A percentile compares a stretch with the other conserved stretches of the same genome.
Conservation (phyloP, 306 rosid genomes). For the Boehmeria nivea region DNA sequence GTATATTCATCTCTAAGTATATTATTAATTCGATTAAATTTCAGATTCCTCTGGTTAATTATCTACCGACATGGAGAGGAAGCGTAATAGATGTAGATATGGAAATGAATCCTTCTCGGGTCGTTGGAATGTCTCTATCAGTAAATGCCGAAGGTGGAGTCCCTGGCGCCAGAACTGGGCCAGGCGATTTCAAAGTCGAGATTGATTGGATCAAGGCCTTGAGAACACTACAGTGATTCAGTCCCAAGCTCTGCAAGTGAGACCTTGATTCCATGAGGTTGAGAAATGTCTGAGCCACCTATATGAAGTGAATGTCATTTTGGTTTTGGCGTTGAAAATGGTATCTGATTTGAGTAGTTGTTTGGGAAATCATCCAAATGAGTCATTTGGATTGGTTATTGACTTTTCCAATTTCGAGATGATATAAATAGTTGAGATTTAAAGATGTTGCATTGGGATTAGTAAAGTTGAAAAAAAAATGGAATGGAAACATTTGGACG, state of each 20-base stretch:
- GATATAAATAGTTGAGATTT: too few species aligned
- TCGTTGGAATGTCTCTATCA: slow-evolving; percentile 78
- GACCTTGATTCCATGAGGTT: background rate
- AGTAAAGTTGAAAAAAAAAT: too few species aligned
- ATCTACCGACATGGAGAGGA: slow-evolving; percentile 92
- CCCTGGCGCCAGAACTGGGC: slow-evolving; percentile 73
- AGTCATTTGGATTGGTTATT: too few species aligned
- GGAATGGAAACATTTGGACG: too few species aligned
- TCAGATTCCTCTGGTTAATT: slow-evolving; percentile 87
- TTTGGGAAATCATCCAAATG: too few species aligned
- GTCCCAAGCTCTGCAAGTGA: too few species aligned
- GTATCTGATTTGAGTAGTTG: background rate
- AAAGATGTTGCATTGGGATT: too few species aligned
- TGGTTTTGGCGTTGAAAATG: background rate
- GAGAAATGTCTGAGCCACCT: slow-evolving; percentile 1
- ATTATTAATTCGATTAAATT: background rate
- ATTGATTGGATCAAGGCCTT: slow-evolving; percentile 83
- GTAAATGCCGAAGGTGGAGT: slow-evolving; percentile 83
- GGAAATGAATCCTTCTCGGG: slow-evolving; percentile 87
- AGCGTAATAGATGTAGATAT: slow-evolving; percentile 41
- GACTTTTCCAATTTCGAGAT: too few species aligned
- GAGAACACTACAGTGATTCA: slow-evolving; percentile 31
- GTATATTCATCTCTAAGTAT: too few species aligned
- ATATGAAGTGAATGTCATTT: background rate
- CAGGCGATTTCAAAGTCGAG: slow-evolving; percentile 80